Conservation (phyloP, 352 stramenopile genomes). For the Phytopythium helicoides region DNA sequence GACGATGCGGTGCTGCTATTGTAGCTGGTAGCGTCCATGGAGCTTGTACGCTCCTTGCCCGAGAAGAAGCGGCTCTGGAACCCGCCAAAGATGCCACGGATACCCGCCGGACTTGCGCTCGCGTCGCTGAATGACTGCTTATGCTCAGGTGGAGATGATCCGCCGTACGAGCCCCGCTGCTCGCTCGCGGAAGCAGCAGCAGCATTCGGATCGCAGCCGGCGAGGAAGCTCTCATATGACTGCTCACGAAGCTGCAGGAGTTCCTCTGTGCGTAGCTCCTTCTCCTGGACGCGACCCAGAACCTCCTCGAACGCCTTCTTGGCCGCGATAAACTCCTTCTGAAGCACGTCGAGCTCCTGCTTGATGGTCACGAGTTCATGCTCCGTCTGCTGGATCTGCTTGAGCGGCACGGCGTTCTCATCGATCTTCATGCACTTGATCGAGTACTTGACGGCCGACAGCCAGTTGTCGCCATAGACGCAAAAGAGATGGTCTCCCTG, state of each 20-base stretch:
- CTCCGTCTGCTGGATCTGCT: conserved; percentile 72
- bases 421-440: conserved; percentile 86
- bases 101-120: conserved; percentile 33
- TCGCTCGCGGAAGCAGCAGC: conserved; percentile 11
- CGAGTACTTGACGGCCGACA: conserved; percentile 86
- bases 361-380: conserved; percentile 75
- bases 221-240: conserved; percentile 78
- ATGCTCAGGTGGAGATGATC: conserved; percentile 26
- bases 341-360: conserved; percentile 65
- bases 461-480: conserved; percentile 89
- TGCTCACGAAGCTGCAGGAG: conserved; percentile 61
- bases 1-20: conserved; percentile 25
- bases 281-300: conserved; percentile 56
- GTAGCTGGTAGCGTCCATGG: conserved; percentile 38
- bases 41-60: conserved; percentile 54
- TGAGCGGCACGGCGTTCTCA: conserved; percentile 40
- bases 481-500: conserved; percentile 84
- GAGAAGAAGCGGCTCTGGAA: conserved; percentile 74
- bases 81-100: conserved; percentile 64
- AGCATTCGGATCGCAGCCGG: conserved; percentile 43
- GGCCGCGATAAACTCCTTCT: conserved; percentile 78
- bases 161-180: conserved; percentile 24
- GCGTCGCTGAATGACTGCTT: conserved; percentile 38
- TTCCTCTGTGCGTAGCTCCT: conserved; percentile 73
- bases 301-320: conserved; percentile 84